Evolutionary conservation across 306 rosid species (phyloP), one percentile per base, ranked within the genome.

Genomic region (Arachis hypogaea): DNA sequence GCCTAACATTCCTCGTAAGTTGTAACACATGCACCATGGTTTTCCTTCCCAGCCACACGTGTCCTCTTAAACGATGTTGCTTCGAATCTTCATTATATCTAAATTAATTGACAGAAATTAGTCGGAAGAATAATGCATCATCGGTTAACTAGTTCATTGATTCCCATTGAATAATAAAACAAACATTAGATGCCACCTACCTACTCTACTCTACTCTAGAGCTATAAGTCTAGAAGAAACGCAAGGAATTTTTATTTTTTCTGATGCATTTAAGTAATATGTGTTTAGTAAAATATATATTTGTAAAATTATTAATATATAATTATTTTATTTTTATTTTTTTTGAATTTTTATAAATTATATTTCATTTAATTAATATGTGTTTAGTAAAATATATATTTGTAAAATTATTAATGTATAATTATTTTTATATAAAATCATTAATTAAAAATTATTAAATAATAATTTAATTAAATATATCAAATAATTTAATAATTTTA

Each of bases 141-240:
- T 18, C 3, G 30, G 45, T 44, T 50, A 43, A 44, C 10, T 14
- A 58, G 1, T 70, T 33, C 33, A 6, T 50, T 72, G 22, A 49
- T 49, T 46, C 56, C 59, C 7, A 11, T 14, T 4, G 40, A 71
- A 72, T 11, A 71, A 72, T 11, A 63, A 63, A 63, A 33, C 18
- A 62, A 73, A 11, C 70, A 61, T 64, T 1, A 44, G 69, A 62
- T 73, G 5, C 61, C 30, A 50, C 77, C 77, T 63, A 63, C 51
- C 40, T 57, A 56, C 14, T 7, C 38, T 33, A 33, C 38, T 52
- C 38, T 33, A 33, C 38, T 52, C 52, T 40, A 38, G 54, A 51
- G 30, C 33, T 22, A 40, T 59, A 63, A 73, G 5, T 30, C 55
- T 51, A 30, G 30, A 63, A 62, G 63, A 63, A 63, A 74, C 30